These are phyloP conservation scores for Capillidium heterosporum DNA, from an alignment of 371 early-diverging fungal genomes.

Conservation along the genomic window DNA sequence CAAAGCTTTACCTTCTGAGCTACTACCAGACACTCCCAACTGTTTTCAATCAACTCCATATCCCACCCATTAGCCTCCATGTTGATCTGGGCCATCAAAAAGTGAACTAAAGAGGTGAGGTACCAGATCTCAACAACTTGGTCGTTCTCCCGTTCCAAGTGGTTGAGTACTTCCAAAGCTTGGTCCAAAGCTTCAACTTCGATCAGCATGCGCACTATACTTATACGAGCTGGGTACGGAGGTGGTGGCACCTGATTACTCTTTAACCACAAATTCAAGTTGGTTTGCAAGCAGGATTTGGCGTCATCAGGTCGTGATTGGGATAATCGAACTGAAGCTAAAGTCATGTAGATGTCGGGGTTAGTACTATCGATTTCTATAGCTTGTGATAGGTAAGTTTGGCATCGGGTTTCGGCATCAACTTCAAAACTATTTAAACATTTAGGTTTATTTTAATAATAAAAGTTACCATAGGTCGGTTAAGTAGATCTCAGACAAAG, in stretches of 20 bases:
- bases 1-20: constrained; percentile 35
- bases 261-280: constrained; percentile 51
- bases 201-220: constrained; percentile 55
- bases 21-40: constrained; percentile 54
- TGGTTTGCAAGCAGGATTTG: constrained; percentile 32
- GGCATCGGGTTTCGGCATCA: constrained; percentile 74
- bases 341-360: constrained; percentile 71
- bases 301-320: constrained; percentile 74
- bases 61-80: constrained; percentile 25
- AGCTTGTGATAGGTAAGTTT: constrained; percentile 47
- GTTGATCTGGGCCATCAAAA: constrained; percentile 36
- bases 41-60: constrained; percentile 37
- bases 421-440: constrained; percentile 51
- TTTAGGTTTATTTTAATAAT: background rate
- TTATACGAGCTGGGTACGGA: constrained; percentile 60
- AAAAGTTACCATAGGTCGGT: constrained; percentile 79
- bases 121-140: constrained; percentile 83
- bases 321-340: constrained; percentile 79
- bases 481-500: constrained; percentile 89
- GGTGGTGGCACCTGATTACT: constrained; percentile 26
- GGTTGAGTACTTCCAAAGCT: constrained; percentile 61
- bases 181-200: constrained; percentile 59
- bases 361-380: constrained; percentile 42
- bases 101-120: constrained; percentile 82
- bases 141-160: constrained; percentile 75